These are phyloP conservation scores for Schizophyllum amplum DNA, from an alignment of 1,284 basidiomycete genomes.

Conservation along the genomic window DNA sequence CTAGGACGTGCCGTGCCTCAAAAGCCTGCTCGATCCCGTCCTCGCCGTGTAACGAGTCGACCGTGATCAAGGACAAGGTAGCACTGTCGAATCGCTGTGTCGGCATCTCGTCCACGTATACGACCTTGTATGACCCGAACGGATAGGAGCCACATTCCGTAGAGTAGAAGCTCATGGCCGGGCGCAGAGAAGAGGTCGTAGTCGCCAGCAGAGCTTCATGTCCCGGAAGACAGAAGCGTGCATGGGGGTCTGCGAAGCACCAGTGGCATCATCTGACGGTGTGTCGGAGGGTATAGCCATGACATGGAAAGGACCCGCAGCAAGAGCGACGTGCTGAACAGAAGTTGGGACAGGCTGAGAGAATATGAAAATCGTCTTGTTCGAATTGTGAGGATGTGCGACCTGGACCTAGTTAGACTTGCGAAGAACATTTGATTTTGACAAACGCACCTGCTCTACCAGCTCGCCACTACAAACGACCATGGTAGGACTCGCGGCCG, in stretches of 20 bases:
- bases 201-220: conserved; percentile 63
- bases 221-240: conserved; percentile 93
- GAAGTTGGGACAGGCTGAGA: conserved; percentile 85
- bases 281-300: conserved; percentile 53
- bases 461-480: conserved; percentile 94
- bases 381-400: conserved; percentile 88
- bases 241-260: conserved; percentile 73
- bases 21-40: conserved; percentile 92
- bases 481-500: conserved; percentile 63
- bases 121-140: conserved; percentile 90
- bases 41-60: conserved; percentile 82
- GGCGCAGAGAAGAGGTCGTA: conserved; percentile 74
- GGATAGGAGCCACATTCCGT: conserved; percentile 96
- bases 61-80: conserved; percentile 75
- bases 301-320: conserved; percentile 90
- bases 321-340: conserved; percentile 93
- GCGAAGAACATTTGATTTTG: conserved; percentile 4
- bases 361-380: conserved; percentile 94
- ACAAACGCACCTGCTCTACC: conserved; percentile 71
- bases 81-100: conserved; percentile 77
- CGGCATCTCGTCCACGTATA: conserved; percentile 90
- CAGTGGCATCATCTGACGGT: conserved; percentile 48
- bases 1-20: conserved; percentile 82
- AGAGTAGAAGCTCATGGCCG: conserved; percentile 88
- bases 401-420: conserved; percentile 43